phyloP scores from a whole-genome alignment of 495 filamentous ascomycete species.

The Penicillium bovifimosum region DNA sequence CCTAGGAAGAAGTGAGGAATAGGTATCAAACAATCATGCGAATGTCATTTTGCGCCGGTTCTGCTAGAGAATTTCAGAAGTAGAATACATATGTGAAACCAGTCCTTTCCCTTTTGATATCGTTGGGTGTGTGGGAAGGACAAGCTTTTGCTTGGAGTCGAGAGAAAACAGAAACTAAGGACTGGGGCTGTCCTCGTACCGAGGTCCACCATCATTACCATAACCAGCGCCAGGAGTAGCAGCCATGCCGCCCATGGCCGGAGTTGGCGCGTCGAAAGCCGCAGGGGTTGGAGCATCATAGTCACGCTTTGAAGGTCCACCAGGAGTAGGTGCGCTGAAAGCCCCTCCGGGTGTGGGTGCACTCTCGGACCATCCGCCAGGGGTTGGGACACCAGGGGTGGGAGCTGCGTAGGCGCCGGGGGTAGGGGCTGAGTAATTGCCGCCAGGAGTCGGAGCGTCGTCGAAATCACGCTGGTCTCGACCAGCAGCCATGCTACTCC shows the following conservation, averaged over 20 bases:
- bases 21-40: neutral
- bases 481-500: slow-evolving; percentile 24
- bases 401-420: slow-evolving; percentile 54
- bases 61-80: slow-evolving; percentile 18
- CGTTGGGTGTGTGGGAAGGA: slow-evolving; percentile 5
- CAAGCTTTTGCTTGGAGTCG: slow-evolving; percentile 3
- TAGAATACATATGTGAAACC: slow-evolving; percentile 27
- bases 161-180: slow-evolving; percentile 25
- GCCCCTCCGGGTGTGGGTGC: slow-evolving; percentile 57
- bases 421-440: slow-evolving; percentile 49
- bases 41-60: slow-evolving; percentile 12
- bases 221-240: slow-evolving; percentile 72
- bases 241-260: slow-evolving; percentile 61
- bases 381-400: slow-evolving; percentile 75
- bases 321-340: slow-evolving; percentile 57
- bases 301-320: slow-evolving; percentile 33
- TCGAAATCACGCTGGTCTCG: slow-evolving; percentile 33
- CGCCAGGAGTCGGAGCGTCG: slow-evolving; percentile 76
- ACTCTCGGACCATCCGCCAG: slow-evolving; percentile 60
- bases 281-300: slow-evolving; percentile 59
- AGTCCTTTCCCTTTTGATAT: slow-evolving; percentile 15
- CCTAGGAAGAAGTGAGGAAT: too few species aligned
- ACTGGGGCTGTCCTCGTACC: slow-evolving; percentile 53
- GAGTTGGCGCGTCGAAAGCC: slow-evolving; percentile 68
- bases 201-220: slow-evolving; percentile 52